Conservation (phyloP, 2,329 filamentous ascomycete species). For the Sporothrix dimorphospora region DNA sequence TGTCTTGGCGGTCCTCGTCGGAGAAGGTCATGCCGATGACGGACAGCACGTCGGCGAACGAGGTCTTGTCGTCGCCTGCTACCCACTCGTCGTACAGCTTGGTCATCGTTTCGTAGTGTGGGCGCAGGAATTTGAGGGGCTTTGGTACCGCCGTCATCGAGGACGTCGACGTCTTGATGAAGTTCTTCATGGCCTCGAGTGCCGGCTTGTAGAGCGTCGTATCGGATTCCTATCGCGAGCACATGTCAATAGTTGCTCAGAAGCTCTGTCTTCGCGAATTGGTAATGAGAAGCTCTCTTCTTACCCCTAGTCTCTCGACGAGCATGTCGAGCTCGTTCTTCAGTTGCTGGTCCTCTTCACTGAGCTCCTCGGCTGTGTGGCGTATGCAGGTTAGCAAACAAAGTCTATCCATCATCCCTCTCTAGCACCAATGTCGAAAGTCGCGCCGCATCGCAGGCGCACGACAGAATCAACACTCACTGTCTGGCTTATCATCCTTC, state of each 20-base stretch:
- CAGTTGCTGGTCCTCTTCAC: conserved; percentile 95
- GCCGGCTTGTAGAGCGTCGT: conserved; percentile 86
- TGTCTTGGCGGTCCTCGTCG: conserved; percentile 93
- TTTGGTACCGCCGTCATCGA: conserved; percentile 99
- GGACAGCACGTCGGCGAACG: conserved; percentile 91
- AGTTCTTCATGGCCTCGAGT: conserved; percentile 94
- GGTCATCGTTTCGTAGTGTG: conserved; percentile 89
- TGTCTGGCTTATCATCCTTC: conserved; percentile 45
- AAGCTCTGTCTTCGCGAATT: neutral
- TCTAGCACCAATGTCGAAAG: neutral
- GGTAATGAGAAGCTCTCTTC: neutral
- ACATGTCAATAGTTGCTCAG: neutral
- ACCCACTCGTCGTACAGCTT: conserved; percentile 91
- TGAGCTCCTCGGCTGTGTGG: conserved; percentile 76
- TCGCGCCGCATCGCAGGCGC: neutral
- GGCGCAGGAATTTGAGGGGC: conserved; percentile 94
- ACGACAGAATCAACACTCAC: conserved; percentile 41
- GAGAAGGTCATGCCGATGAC: conserved; percentile 99
- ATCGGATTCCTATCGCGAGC: conserved; percentile 74
- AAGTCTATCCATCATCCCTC: conserved; percentile 4
- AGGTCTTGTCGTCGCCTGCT: conserved; percentile 79
- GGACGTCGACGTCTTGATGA: conserved; percentile 98
- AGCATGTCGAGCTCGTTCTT: conserved; percentile 98
- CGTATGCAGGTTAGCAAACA: conserved; percentile 19
- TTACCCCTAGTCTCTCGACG: conserved; percentile 87